Evolutionary conservation across 352 stramenopile species (phyloP), one percentile per base, ranked within the genome.

Genomic region (Pythium dissotocum): DNA sequence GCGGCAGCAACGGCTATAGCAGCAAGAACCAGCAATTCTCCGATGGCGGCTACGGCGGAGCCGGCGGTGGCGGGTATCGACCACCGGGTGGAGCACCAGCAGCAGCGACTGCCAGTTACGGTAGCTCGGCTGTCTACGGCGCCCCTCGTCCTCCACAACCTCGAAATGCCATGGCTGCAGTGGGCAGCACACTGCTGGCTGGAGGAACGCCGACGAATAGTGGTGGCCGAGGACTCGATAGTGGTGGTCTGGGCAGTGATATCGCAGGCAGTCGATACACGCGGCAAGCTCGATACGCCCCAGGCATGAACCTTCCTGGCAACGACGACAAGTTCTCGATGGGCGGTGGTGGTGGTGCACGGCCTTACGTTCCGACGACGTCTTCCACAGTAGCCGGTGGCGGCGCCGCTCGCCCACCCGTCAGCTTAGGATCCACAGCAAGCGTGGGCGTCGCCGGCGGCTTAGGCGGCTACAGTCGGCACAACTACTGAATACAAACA

Each of bases 271-370:
- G 82, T 75, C 80, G 87, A 38, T 95, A 95, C 71, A 87, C 83
- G 16, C 77, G 85, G 10, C 84, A 93, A 82, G 84, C 87, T 61
- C 77, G 86, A 60, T 93, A 95, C 59, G 85, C 81, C 0, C 85
- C 87, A 14, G 84, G 86, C 7, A 82, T 93, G 75, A 65, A 59
- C 2, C 82, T 85, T 33, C 61, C 75, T 42, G 74, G 77, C 21
- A 83, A 91, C 53, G 75, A 81, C 33, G 82, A 90, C 14, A 90
- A 83, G 49, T 91, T 89, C 65, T 90, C 83, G 0, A 65, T 71
- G 52, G 56, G 24, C 8, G 75, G 75, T 2, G 30, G 49, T 21
- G 76, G 77, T 2, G 76, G 77, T 46, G 79, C 72, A n/a, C 74
- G 76, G 13, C 74, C 80, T 52, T 94, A 88, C 65, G 64, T 80